Evolutionary conservation across 805 yeast genomes (phyloP).

Genomic region (Metschnikowia santaceciliae): DNA sequence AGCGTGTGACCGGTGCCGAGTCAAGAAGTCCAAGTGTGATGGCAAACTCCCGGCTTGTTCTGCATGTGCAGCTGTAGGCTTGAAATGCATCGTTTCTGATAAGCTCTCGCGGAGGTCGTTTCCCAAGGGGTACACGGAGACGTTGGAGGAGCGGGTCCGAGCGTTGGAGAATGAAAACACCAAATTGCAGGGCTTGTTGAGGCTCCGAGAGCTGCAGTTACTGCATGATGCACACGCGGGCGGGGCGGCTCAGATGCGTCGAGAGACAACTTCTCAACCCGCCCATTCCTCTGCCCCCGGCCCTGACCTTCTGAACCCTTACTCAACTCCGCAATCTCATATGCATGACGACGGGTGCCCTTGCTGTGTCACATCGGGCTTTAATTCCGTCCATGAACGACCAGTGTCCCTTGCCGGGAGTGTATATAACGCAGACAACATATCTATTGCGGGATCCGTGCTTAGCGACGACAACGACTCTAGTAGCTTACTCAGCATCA

Average conservation of each 20-base stretch:
- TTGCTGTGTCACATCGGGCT: conserved; percentile 34
- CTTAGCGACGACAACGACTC: conserved; percentile 40
- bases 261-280: background rate
- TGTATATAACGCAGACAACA: conserved; percentile 37
- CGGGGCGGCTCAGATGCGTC: conserved; percentile 2
- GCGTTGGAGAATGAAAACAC: conserved; percentile 80
- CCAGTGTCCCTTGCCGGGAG: conserved; percentile 68
- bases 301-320: conserved; percentile 6
- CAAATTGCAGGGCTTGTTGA: conserved; percentile 59
- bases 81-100: conserved; percentile 86
- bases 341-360: conserved; percentile 41
- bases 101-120: conserved; percentile 80
- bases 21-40: conserved; percentile 76
- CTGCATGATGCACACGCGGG: conserved; percentile 1
- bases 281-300: background rate
- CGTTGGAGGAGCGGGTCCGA: conserved; percentile 81
- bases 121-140: conserved; percentile 90
- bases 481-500: conserved; percentile 27
- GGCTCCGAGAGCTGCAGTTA: conserved; percentile 60
- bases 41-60: conserved; percentile 70
- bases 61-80: conserved; percentile 78
- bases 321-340: conserved; percentile 10
- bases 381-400: conserved; percentile 52
- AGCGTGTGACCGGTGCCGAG: conserved; percentile 87
- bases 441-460: conserved; percentile 31